These are phyloP conservation scores for Lachancea mirantina DNA, from an alignment of 805 yeast species.

Conservation along the genomic window DNA sequence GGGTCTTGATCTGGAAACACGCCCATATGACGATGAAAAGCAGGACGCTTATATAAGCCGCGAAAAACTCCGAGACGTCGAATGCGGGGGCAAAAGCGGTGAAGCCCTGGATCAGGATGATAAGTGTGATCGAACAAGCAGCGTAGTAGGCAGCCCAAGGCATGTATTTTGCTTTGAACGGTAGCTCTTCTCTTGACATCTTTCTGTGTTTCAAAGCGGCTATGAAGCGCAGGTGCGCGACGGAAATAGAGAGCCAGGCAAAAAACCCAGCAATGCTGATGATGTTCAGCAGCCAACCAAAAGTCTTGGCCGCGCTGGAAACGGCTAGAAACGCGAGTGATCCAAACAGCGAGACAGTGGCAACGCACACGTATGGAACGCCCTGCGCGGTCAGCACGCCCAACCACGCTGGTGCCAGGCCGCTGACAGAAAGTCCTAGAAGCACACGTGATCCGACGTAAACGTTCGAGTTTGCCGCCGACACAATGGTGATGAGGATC, in stretches of 20 bases:
- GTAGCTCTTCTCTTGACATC: slow-evolving; percentile 59
- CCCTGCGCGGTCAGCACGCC: slow-evolving; percentile 45
- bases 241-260: slow-evolving; percentile 61
- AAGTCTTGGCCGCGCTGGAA: slow-evolving; percentile 50
- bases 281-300: slow-evolving; percentile 66
- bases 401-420: slow-evolving; percentile 51
- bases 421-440: slow-evolving; percentile 53
- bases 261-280: slow-evolving; percentile 71
- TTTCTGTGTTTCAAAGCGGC: slow-evolving; percentile 53
- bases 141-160: slow-evolving; percentile 65
- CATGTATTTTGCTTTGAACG: slow-evolving; percentile 67
- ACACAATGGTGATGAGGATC: slow-evolving; percentile 55
- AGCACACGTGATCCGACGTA: slow-evolving; percentile 66
- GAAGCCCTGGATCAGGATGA: slow-evolving; percentile 69
- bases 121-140: slow-evolving; percentile 42
- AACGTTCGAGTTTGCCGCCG: slow-evolving; percentile 75
- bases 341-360: slow-evolving; percentile 55
- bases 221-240: slow-evolving; percentile 66
- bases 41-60: slow-evolving; percentile 64
- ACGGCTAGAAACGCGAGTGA: slow-evolving; percentile 54
- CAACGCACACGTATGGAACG: slow-evolving; percentile 54
- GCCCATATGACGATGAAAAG: slow-evolving; percentile 50
- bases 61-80: slow-evolving; percentile 52
- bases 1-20: slow-evolving; percentile 46
- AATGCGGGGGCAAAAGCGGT: slow-evolving; percentile 52